Evolutionary conservation across 768 basidiomycete genomes (phyloP).

Genomic region (Amanita pallidorosea): DNA sequence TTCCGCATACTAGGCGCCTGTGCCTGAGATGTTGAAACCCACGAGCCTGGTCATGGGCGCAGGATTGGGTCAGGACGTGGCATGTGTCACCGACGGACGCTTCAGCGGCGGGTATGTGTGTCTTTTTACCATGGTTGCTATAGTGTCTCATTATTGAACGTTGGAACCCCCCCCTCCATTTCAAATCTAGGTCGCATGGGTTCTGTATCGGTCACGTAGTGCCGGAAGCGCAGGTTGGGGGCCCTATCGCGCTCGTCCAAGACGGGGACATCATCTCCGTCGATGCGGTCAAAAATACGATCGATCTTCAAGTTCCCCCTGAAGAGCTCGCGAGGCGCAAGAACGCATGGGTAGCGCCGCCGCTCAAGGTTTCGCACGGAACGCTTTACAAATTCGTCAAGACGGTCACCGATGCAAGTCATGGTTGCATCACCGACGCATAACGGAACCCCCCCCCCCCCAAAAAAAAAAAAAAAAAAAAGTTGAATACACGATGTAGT

Average conservation of each 20-base stretch:
- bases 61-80: slow-evolving; percentile 90
- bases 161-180: no score
- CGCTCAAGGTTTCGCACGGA: slow-evolving; percentile 74
- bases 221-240: slow-evolving; percentile 66
- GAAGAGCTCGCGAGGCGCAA: slow-evolving; percentile 72
- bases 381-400: slow-evolving; percentile 87
- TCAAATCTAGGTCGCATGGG: slow-evolving; percentile 95
- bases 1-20: slow-evolving; percentile 44
- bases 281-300: slow-evolving; percentile 79
- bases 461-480: no score
- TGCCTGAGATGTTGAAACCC: slow-evolving; percentile 99
- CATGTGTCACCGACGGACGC: slow-evolving; percentile 93
- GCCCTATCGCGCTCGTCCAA: slow-evolving; percentile 76
- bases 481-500: neutral
- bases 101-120: slow-evolving; percentile 91
- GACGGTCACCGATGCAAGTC: slow-evolving; percentile 81
- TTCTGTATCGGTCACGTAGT: slow-evolving; percentile 97
- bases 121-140: slow-evolving; percentile 10
- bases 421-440: slow-evolving; percentile 85
- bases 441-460: slow-evolving; percentile 20
- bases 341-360: slow-evolving; percentile 71
- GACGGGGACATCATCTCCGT: slow-evolving; percentile 85
- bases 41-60: slow-evolving; percentile 99
- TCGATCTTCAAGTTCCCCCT: slow-evolving; percentile 65
- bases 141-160: no score